These are phyloP conservation scores for Dioszegia hungarica DNA, from an alignment of 768 basidiomycete genomes.

Conservation along the genomic window DNA sequence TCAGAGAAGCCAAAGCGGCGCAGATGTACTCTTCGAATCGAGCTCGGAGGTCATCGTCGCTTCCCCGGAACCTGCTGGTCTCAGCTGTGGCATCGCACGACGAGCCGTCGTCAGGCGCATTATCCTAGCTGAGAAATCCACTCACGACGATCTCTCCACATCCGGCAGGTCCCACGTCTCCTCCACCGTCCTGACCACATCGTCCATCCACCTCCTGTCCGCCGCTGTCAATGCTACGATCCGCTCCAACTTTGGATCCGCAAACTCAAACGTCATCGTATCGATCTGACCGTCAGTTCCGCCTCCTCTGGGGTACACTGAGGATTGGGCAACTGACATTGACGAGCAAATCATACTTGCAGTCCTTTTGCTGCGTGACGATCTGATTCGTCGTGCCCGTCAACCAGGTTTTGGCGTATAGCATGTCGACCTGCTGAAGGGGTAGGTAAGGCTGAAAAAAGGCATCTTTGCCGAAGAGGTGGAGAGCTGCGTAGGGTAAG, in stretches of 20 bases:
- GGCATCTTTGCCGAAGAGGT: slow-evolving; percentile 58
- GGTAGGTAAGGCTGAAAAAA: slow-evolving; percentile 99
- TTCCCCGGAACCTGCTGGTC: slow-evolving; percentile 72
- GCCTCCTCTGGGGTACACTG: not conserved
- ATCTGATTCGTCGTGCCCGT: slow-evolving; percentile 84
- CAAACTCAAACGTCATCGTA: slow-evolving; percentile 77
- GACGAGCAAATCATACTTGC: slow-evolving; percentile 71
- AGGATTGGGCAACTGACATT: slow-evolving; percentile 58
- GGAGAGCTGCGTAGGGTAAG: slow-evolving; percentile 19
- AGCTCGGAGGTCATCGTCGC: slow-evolving; percentile 85
- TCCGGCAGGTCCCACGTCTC: slow-evolving; percentile 41
- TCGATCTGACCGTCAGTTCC: slow-evolving; percentile 61
- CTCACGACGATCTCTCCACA: slow-evolving; percentile 7
- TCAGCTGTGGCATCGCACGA: too few species aligned
- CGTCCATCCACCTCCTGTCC: slow-evolving; percentile 97
- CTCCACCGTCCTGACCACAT: slow-evolving; percentile 52
- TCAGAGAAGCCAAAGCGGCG: slow-evolving; percentile 78
- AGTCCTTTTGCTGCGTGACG: slow-evolving; percentile 84
- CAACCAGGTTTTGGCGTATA: slow-evolving; percentile 77
- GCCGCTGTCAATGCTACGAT: slow-evolving; percentile 77
- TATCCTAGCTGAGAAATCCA: not conserved
- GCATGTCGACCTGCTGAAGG: slow-evolving; percentile 84
- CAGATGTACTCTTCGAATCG: slow-evolving; percentile 96
- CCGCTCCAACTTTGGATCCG: slow-evolving; percentile 73
- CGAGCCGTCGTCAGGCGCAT: too few species aligned